Conservation (phyloP, 2,329 filamentous ascomycete genomes). For the Sphaerulina vaccinii region DNA sequence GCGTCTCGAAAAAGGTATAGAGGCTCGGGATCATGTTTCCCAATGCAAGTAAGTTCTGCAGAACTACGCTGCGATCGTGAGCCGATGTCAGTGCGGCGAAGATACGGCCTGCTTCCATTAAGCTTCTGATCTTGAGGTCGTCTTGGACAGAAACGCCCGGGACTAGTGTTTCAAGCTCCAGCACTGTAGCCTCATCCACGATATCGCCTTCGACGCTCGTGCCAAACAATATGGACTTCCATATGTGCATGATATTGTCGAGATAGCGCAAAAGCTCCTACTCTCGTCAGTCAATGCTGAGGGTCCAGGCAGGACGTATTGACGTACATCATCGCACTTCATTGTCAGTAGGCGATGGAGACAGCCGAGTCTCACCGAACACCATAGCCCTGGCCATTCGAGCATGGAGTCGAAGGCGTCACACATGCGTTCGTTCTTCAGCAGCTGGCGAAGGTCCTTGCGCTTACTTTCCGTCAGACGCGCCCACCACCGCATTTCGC, state of each 20-base stretch:
- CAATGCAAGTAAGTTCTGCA: background rate
- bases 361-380: slow-evolving; percentile 20
- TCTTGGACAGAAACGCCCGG: background rate
- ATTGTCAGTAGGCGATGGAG: slow-evolving; percentile 24
- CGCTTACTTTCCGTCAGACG: slow-evolving; percentile 23
- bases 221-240: background rate
- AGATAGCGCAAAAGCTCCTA: slow-evolving; percentile 9
- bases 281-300: background rate
- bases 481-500: slow-evolving; percentile 25
- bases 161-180: background rate
- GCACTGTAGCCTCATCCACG: slow-evolving; percentile 4
- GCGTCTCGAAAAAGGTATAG: slow-evolving; percentile 28
- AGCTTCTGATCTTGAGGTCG: background rate
- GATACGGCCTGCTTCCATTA: background rate
- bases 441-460: slow-evolving; percentile 24
- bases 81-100: background rate
- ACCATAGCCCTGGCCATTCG: slow-evolving; percentile 23
- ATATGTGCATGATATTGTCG: background rate
- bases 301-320: too few species aligned
- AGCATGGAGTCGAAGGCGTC: slow-evolving; percentile 22
- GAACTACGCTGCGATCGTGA: background rate
- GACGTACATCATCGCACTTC: slow-evolving; percentile 25
- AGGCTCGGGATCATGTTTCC: slow-evolving; percentile 24
- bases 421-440: slow-evolving; percentile 13
- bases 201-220: background rate